Percentiles rank a stretch among this genome's conserved stretches.
Evolutionary conservation across 768 basidiomycete genomes (phyloP).

Genomic region (Leccinellum rugosiceps): DNA sequence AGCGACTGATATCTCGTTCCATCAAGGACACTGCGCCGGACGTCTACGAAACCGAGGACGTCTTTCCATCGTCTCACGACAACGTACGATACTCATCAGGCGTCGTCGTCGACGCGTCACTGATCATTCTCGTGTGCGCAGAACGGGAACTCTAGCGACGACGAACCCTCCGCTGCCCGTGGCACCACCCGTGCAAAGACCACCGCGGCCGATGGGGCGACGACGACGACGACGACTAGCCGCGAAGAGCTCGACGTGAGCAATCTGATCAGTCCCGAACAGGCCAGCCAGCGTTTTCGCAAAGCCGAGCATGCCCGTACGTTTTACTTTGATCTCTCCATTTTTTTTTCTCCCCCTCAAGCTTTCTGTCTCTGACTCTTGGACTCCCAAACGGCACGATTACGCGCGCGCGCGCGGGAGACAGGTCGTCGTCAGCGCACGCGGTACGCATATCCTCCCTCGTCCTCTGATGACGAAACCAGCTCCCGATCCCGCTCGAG

Average conservation of each 20-base stretch:
- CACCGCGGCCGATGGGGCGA: constrained; percentile 35
- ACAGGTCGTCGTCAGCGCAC: constrained; percentile 49
- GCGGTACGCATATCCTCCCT: constrained; percentile 69
- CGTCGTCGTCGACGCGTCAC: background rate
- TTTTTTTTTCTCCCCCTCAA: too few relatives aligned
- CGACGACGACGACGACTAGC: constrained; percentile 19
- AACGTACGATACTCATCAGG: constrained; percentile 41
- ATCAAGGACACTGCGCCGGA: constrained; percentile 84
- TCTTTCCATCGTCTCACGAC: constrained; percentile 49
- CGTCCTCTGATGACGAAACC: constrained; percentile 46
- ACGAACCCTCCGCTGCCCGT: constrained; percentile 47
- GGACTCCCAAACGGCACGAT: too few relatives aligned
- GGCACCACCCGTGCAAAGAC: constrained; percentile 29
- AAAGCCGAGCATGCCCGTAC: constrained; percentile 66
- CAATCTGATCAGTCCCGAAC: constrained; percentile 58
- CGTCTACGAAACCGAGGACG: constrained; percentile 89
- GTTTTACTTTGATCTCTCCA: constrained; percentile 16
- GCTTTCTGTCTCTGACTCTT: background rate
- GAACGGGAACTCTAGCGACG: constrained; percentile 66
- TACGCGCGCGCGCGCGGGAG: too few relatives aligned
- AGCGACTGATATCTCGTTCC: constrained; percentile 2
- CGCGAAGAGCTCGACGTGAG: constrained; percentile 70
- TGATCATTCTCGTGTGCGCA: constrained; percentile 24
- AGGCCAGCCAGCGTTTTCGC: constrained; percentile 67
- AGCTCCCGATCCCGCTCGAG: constrained; percentile 40